Conservation (phyloP, 805 yeast genomes). For the Yarrowia porcina region DNA sequence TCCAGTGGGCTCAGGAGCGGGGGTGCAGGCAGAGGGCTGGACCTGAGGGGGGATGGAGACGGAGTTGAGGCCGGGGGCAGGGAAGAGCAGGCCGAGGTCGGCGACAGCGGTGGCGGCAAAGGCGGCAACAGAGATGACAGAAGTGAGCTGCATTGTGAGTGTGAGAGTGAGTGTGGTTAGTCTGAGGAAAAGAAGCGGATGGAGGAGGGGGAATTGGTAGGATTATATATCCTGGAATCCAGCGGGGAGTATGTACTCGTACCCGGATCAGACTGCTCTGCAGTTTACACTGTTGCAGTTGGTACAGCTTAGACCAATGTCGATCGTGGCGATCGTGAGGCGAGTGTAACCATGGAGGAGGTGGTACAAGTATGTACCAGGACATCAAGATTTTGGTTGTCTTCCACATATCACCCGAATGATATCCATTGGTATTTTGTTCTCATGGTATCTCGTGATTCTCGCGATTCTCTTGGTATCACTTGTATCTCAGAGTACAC, state of each 20-base stretch:
- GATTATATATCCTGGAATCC: background rate
- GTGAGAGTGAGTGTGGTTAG: constrained; percentile 19
- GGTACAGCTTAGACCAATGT: background rate
- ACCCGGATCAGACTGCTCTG: background rate
- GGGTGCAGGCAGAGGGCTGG: constrained; percentile 22
- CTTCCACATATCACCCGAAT: no score
- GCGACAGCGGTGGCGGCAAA: constrained; percentile 16
- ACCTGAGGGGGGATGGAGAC: constrained; percentile 22
- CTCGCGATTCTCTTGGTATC: background rate
- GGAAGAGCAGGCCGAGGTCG: constrained; percentile 22
- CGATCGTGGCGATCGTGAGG: background rate
- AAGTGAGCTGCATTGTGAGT: constrained; percentile 18
- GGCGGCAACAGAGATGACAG: constrained; percentile 13
- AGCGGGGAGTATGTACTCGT: no score
- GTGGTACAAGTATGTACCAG: no score
- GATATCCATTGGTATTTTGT: no score
- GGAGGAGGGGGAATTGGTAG: background rate
- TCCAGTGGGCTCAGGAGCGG: constrained; percentile 9
- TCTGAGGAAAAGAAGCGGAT: background rate
- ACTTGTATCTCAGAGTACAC: no score
- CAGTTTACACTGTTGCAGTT: background rate
- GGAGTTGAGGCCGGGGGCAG: constrained; percentile 10
- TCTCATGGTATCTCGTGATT: background rate
- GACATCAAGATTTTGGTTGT: no score
- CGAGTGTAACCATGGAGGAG: no score